Evolutionary conservation across 2,329 filamentous ascomycete genomes (phyloP).

Genomic region (Coniochaeta sp.): DNA sequence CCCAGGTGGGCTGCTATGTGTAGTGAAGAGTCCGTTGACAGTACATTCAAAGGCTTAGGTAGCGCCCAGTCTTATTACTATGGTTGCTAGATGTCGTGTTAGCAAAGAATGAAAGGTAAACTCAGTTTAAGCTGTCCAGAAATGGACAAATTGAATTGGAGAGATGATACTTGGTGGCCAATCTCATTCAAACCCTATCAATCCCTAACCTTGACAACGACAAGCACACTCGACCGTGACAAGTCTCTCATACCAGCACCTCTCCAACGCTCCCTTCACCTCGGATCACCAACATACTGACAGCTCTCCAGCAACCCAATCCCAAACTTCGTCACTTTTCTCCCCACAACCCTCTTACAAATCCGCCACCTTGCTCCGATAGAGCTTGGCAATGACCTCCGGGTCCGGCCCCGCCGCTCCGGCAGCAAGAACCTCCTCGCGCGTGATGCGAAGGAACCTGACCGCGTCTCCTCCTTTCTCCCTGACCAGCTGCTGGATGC

Average conservation of each 20-base stretch:
- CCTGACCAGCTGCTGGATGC: conserved; percentile 2
- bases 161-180: no score
- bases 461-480: conserved; percentile 1
- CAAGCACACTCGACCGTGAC: no score
- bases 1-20: not conserved
- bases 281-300: not conserved
- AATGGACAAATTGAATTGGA: no score
- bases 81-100: no score
- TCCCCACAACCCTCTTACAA: not conserved
- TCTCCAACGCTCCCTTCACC: not conserved
- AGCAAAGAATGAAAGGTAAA: no score
- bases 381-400: conserved; percentile 6
- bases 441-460: conserved; percentile 8
- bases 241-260: no score
- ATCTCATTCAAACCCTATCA: no score
- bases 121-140: no score
- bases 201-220: no score
- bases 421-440: conserved; percentile 6
- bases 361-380: not conserved
- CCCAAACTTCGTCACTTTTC: not conserved
- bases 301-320: not conserved
- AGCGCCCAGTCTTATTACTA: no score
- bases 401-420: conserved; percentile 8
- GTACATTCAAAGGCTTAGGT: no score
- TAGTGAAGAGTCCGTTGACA: not conserved